These are phyloP conservation scores for Guyanaporus albipodus DNA, from an alignment of 768 basidiomycete species.

Conservation along the genomic window DNA sequence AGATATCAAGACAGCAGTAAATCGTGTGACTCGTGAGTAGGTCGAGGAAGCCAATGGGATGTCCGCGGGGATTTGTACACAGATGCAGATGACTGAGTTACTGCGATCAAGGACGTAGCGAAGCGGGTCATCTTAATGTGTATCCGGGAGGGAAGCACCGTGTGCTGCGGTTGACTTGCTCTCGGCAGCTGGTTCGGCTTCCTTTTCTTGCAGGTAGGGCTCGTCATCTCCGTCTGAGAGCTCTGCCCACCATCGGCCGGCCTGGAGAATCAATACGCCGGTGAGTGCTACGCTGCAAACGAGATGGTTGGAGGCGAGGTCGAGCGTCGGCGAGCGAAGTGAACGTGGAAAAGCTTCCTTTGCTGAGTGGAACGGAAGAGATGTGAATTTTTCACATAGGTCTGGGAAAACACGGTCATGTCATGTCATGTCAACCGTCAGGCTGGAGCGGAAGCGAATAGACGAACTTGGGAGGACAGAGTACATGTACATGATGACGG, in stretches of 20 bases:
- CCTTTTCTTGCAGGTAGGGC: slow-evolving; percentile 30
- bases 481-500: slow-evolving; percentile 67
- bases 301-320: slow-evolving; percentile 79
- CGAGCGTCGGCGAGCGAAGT: slow-evolving; percentile 62
- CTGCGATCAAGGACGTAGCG: not conserved
- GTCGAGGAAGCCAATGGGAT: not conserved
- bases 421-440: too few relatives aligned
- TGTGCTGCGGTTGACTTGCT: slow-evolving; percentile 1
- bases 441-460: not conserved
- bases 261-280: slow-evolving; percentile 80
- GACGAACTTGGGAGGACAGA: slow-evolving; percentile 77
- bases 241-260: slow-evolving; percentile 83
- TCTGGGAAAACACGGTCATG: slow-evolving; percentile 34
- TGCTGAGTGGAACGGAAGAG: slow-evolving; percentile 49
- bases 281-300: slow-evolving; percentile 86
- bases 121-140: slow-evolving; percentile 8
- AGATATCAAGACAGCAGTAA: slow-evolving; percentile 31
- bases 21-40: slow-evolving; percentile 20
- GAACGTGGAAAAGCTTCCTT: slow-evolving; percentile 59
- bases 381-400: slow-evolving; percentile 54
- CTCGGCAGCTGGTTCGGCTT: slow-evolving; percentile 15
- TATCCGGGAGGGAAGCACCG: slow-evolving; percentile 2
- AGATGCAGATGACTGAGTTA: not conserved
- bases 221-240: slow-evolving; percentile 60
- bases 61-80: slow-evolving; percentile 8